Evolutionary conservation across 805 yeast genomes (phyloP).

Genomic region (Grigorovia humatica): DNA sequence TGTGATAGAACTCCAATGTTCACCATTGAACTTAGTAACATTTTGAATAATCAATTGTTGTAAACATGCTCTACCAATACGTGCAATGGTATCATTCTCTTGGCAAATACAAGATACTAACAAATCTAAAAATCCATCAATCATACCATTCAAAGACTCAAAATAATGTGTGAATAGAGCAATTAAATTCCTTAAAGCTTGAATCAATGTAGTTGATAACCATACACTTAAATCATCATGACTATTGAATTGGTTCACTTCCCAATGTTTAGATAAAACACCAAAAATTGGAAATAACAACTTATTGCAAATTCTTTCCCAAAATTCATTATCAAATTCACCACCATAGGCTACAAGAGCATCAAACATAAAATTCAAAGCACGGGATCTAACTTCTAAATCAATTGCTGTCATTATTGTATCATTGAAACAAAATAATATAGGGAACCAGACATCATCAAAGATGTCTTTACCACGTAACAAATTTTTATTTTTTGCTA

Average conservation of each 20-base stretch:
- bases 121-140: slow-evolving; percentile 69
- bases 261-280: slow-evolving; percentile 68
- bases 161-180: slow-evolving; percentile 76
- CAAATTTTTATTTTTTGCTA: slow-evolving; percentile 13
- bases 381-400: slow-evolving; percentile 84
- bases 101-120: slow-evolving; percentile 86
- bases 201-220: slow-evolving; percentile 93
- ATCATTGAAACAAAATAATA: slow-evolving; percentile 75
- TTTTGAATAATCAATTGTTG: slow-evolving; percentile 73
- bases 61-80: slow-evolving; percentile 87
- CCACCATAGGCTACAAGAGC: slow-evolving; percentile 70
- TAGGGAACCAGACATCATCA: slow-evolving; percentile 70
- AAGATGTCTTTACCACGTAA: slow-evolving; percentile 34
- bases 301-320: slow-evolving; percentile 73
- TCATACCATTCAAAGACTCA: slow-evolving; percentile 58
- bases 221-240: slow-evolving; percentile 89
- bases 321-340: slow-evolving; percentile 60
- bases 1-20: slow-evolving; percentile 69
- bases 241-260: slow-evolving; percentile 50
- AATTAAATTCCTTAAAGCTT: slow-evolving; percentile 83
- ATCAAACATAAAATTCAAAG: slow-evolving; percentile 74
- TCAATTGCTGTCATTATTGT: slow-evolving; percentile 91
- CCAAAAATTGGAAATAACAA: slow-evolving; percentile 85
- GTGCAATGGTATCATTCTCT: slow-evolving; percentile 91
- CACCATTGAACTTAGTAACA: slow-evolving; percentile 45